A percentile compares a stretch with the other conserved stretches of the same genome.
These are phyloP conservation scores for Phialophora chinensis DNA, from an alignment of 2,329 filamentous ascomycete species.

Conservation along the genomic window DNA sequence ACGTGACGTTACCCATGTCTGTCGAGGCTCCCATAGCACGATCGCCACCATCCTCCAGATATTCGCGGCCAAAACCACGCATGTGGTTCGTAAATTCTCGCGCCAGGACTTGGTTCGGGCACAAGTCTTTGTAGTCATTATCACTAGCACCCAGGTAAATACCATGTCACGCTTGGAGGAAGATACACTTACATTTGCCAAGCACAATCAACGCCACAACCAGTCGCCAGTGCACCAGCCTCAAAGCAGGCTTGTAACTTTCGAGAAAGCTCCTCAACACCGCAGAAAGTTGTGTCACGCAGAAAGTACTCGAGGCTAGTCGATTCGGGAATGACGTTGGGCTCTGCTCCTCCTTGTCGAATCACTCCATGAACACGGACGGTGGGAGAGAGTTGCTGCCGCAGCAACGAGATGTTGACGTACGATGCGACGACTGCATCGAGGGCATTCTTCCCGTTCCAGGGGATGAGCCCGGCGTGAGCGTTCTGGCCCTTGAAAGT, in stretches of 20 bases:
- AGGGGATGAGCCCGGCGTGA: conserved; percentile 63
- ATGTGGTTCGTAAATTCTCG: conserved; percentile 54
- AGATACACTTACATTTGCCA: conserved; percentile 34
- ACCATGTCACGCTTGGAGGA: neutral
- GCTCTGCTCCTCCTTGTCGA: conserved; percentile 58
- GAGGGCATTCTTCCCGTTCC: conserved; percentile 65
- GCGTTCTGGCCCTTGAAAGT: conserved; percentile 59
- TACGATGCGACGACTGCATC: conserved; percentile 61
- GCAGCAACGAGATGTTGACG: conserved; percentile 56
- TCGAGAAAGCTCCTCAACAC: conserved; percentile 45
- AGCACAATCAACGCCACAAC: conserved; percentile 44
- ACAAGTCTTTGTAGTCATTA: conserved; percentile 52
- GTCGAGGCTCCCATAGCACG: conserved; percentile 53
- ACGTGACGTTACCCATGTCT: conserved; percentile 61
- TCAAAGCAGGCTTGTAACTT: conserved; percentile 46
- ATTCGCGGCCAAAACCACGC: conserved; percentile 47
- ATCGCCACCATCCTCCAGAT: conserved; percentile 46
- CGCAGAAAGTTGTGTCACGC: conserved; percentile 51
- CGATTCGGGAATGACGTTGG: conserved; percentile 63
- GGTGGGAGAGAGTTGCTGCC: conserved; percentile 62
- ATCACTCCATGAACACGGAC: conserved; percentile 63
- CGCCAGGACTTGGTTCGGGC: conserved; percentile 54
- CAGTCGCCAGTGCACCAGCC: conserved; percentile 46
- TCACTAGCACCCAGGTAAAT: conserved; percentile 19
- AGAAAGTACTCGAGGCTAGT: conserved; percentile 55